Evolutionary conservation across 768 basidiomycete species (phyloP), one percentile per base, ranked within the genome.

Genomic region (Chiua virens): DNA sequence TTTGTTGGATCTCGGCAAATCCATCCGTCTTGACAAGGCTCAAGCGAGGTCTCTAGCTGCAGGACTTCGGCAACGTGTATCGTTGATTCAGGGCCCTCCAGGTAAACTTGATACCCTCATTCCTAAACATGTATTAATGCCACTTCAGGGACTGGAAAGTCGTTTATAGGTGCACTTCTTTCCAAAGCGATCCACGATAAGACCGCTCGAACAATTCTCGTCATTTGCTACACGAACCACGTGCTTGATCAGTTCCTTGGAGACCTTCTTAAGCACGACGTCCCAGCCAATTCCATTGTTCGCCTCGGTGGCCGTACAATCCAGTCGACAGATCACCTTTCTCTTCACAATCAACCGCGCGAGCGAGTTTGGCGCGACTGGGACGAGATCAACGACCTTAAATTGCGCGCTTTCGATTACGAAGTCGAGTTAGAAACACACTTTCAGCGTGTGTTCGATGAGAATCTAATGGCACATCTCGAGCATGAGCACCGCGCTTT

Each of bases 141-240:
- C 3, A 8, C 11, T 30, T 2, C 9, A 87, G 86, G 86, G 1
- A 88, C 86, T 1, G 86, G 86, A 2, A 88, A 87, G 54, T 86
- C 83, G 0, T 86, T 86, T 56, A 81, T 87, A 22, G 86, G 86
- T 0, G 82, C 83, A 0, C 66, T 87, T 0, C 66, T 87, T 1
- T 82, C 82, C 0, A 87, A 86, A 54, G 68, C 76, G 7, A 61
- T 86, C 5, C 76, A 86, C 42, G 75, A 79, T 21, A 65, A 65
- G 49, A 77, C 77, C 0, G 30, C 57, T 0, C 68, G 73, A 38
- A 80, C 63, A 1, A 83, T 87, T 18, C 75, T 87, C 10, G 83
- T 87, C 2, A 80, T 85, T 35, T 86, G 85, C 56, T 87, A 79
- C 53, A 88, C 86, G 0, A 87, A 88, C 53, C 86, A 88, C 50